Base-by-base conservation (phyloP, 306 rosid genomes). In the Begonia fuchsioides region DNA sequence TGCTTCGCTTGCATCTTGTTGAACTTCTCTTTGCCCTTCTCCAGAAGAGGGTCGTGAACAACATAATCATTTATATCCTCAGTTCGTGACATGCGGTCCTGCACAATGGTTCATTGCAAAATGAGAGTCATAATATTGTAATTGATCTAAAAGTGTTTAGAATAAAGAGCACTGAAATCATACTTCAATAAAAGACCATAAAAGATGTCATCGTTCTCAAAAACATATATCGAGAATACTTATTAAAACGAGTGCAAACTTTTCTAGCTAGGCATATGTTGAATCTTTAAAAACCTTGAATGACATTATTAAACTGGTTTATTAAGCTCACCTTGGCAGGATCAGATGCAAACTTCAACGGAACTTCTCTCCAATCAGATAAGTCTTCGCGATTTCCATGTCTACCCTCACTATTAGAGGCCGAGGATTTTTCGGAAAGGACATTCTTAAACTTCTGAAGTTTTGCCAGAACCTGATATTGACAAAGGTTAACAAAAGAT, bases 11-110 rank as follows among this genome's bases (percentile, higher is more conserved):
- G 78, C 98, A 90, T 75, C 70, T 55, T 70, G 63, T 85, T 85
- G 52, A 85, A 85, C 71, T 90, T 90, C 70, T 90, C 94, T 67
- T 85, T 82, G 10, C 94, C 96, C 64, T 90, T 90, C 79, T 85
- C 98, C 73, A 90, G 61, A 72, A 81, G 94, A 45, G 96, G 96
- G 66, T 90, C 98, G 45, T 56, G 87, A 61, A 90, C 79, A 49
- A 79, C 86, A 11, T 90, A 90, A 67, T 90, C 98, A 47, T 90
- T 77, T 3, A 78, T 74, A 64, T 85, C 83, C 11, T 85, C 87
- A 6, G 15, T 79, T 39, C 95, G 95, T 63, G 95, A 69, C 98
- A 90, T 90, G 60, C 69, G 82, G 50, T 80, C 87, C 98, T 90
- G 76, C 76, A 59, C 11, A 56, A 12, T 49, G 20, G 53, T 41